A percentile compares a stretch with the other conserved stretches of the same genome.
Conservation (phyloP, 306 rosid genomes). For the Inga oerstediana region DNA sequence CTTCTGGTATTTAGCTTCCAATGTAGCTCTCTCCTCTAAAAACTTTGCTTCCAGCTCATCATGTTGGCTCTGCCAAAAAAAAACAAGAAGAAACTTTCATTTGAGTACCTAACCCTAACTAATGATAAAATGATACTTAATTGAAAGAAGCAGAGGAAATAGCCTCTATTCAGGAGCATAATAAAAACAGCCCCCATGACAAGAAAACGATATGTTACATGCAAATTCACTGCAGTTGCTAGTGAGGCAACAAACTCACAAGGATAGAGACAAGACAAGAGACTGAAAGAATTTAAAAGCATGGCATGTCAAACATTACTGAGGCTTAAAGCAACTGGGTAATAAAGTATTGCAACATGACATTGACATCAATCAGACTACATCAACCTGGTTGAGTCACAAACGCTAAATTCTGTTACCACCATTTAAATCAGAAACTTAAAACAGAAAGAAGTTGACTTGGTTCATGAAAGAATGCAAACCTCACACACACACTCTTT, state of each 20-base stretch:
- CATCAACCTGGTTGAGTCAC: background rate
- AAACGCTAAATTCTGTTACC: background rate
- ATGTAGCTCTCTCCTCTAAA: conserved; percentile 50
- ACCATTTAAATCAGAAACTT: background rate
- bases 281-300: background rate
- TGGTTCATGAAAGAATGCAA: background rate
- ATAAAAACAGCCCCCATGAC: background rate
- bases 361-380: background rate
- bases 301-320: background rate
- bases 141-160: conserved; percentile 8
- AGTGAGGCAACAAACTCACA: background rate
- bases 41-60: conserved; percentile 47
- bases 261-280: background rate
- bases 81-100: conserved; percentile 19
- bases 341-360: background rate
- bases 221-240: background rate
- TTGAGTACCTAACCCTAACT: background rate
- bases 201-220: background rate
- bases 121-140: conserved; percentile 13
- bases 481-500: background rate
- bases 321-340: background rate
- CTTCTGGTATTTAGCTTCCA: conserved; percentile 58
- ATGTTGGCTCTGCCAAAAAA: conserved; percentile 39
- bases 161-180: background rate
- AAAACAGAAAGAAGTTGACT: background rate